Conservation (phyloP, 2,329 filamentous ascomycete genomes). For the Chaetomium sp. region DNA sequence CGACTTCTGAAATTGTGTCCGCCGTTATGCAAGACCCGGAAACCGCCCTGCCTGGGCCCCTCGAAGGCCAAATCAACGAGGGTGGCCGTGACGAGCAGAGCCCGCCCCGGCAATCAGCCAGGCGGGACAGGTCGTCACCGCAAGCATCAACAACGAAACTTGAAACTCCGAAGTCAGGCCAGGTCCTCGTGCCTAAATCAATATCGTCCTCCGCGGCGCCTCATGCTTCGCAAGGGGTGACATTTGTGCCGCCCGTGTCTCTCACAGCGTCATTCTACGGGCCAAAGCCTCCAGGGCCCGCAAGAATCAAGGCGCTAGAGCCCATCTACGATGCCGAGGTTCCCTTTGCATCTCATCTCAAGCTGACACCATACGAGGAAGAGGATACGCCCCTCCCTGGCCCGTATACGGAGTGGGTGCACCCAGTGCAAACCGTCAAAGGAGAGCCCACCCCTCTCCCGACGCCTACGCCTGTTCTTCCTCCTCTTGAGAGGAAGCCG, state of each 20-base stretch:
- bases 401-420: constrained; percentile 33
- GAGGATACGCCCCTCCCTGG: constrained; percentile 32
- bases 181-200: neutral
- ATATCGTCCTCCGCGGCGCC: neutral
- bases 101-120: neutral
- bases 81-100: neutral
- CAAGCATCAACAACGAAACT: neutral
- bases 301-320: constrained; percentile 27
- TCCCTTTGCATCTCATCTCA: constrained; percentile 24
- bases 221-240: neutral
- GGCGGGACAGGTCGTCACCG: neutral
- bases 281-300: constrained; percentile 19
- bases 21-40: neutral
- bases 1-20: neutral
- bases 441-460: constrained; percentile 22
- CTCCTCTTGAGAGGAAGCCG: constrained; percentile 3
- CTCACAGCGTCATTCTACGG: neutral
- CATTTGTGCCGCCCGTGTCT: neutral
- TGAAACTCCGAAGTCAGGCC: constrained; percentile 4
- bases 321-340: constrained; percentile 26
- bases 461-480: constrained; percentile 21
- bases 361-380: constrained; percentile 33
- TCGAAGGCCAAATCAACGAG: neutral
- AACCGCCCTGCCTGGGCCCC: neutral
- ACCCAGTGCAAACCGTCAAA: constrained; percentile 17